These are phyloP conservation scores for Rhizoclosmatium sp. DNA, from an alignment of 192 early-diverging fungal species.

Conservation along the genomic window DNA sequence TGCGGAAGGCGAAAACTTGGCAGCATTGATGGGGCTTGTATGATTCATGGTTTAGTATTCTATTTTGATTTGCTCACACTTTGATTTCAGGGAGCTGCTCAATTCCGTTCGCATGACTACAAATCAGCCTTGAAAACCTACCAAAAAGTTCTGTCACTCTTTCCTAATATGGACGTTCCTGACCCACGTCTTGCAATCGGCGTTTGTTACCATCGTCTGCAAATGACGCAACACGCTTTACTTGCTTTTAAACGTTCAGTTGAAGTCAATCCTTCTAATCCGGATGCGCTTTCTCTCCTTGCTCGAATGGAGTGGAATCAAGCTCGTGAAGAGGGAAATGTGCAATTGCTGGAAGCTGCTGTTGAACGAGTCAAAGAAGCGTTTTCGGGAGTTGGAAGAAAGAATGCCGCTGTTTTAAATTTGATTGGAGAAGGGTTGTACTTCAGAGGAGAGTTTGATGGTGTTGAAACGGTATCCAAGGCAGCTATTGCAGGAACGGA, in stretches of 20 bases:
- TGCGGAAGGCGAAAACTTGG: constrained; percentile 49
- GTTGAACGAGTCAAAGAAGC: constrained; percentile 54
- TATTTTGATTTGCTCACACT: background rate
- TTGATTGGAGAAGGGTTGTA: constrained; percentile 47
- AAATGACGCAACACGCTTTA: constrained; percentile 72
- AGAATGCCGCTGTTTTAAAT: constrained; percentile 56
- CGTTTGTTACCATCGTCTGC: constrained; percentile 81
- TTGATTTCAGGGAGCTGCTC: constrained; percentile 63
- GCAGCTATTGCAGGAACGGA: constrained; percentile 21
- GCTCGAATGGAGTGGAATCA: constrained; percentile 85
- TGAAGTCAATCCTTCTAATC: constrained; percentile 71
- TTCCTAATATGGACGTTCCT: constrained; percentile 55
- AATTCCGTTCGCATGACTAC: constrained; percentile 68
- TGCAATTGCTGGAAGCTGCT: constrained; percentile 50
- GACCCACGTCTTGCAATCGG: constrained; percentile 87
- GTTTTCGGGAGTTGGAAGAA: constrained; percentile 53
- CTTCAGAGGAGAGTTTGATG: constrained; percentile 33
- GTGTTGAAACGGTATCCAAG: constrained; percentile 24
- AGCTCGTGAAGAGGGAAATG: constrained; percentile 32
- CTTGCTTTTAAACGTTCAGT: constrained; percentile 74
- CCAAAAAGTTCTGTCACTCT: constrained; percentile 73
- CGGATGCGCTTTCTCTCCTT: constrained; percentile 75
- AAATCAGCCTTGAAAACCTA: constrained; percentile 75
- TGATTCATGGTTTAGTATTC: background rate
- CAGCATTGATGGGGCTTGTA: constrained; percentile 70